Percentiles rank a stretch among this genome's conserved stretches.
These are phyloP conservation scores for Misopates orontium DNA, from an alignment of 257 asterid species.

Conservation along the genomic window DNA sequence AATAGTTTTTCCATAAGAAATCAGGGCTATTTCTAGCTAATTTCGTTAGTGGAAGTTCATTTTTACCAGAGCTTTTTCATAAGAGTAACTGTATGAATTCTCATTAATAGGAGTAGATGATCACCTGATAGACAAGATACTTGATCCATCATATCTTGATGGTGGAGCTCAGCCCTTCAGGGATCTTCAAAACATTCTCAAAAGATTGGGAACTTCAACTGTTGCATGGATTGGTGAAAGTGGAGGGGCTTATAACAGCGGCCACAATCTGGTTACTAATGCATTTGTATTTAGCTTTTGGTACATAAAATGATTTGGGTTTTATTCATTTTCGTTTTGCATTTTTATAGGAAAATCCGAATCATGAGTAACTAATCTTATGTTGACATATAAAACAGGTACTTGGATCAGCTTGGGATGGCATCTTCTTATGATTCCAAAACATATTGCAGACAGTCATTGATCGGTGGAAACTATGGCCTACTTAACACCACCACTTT, in stretches of 20 bases:
- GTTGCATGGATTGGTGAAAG: constrained; percentile 87
- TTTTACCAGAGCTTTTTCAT: neutral
- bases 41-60: neutral
- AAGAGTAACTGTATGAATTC: neutral
- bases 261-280: constrained; percentile 66
- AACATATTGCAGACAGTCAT: constrained; percentile 83
- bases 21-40: neutral
- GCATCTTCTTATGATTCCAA: constrained; percentile 66
- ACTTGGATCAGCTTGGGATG: constrained; percentile 92
- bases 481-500: constrained; percentile 62
- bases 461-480: constrained; percentile 92
- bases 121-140: constrained; percentile 74
- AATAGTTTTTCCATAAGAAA: neutral
- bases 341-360: constrained; percentile 1
- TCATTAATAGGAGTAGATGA: constrained; percentile 51
- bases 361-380: constrained; percentile 4
- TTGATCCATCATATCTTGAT: constrained; percentile 63
- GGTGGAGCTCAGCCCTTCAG: constrained; percentile 55
- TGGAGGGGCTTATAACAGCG: constrained; percentile 90
- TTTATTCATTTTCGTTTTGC: neutral
- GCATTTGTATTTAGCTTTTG: constrained; percentile 84
- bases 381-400: constrained; percentile 45
- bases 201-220: constrained; percentile 35
- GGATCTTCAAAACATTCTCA: constrained; percentile 50
- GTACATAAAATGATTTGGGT: constrained; percentile 31